Base-by-base conservation (phyloP, 805 yeast species). In the Ascoidea rubescens region DNA sequence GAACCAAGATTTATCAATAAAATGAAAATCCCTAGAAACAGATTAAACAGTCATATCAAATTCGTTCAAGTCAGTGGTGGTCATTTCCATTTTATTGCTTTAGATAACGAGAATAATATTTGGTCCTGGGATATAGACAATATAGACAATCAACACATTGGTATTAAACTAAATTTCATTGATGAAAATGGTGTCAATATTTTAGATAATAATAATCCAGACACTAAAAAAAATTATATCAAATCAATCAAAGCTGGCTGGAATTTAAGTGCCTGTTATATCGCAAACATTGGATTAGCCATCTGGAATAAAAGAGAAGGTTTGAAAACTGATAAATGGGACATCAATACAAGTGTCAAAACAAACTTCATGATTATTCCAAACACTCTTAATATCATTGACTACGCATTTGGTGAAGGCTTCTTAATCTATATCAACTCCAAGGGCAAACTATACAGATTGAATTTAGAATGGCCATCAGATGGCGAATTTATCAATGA, bases 211-310 rank as follows among this genome's bases (percentile, higher is more conserved):
- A 57, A 5, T 54, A 55, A 43, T 48, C 48, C 31, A 37, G 46
- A 52, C 48, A 47, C 55, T 4, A 54, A 57, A 2, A 56, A 59
- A 0, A 60, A 65, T 37, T 68, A 70, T 8, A 70, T 77, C 8
- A 52, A 69, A 31, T 75, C 73, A 56, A 72, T 80, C 7, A 70
- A 71, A 10, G 82, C 87, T 16, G 93, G 91, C 0, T 84, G 91
- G 91, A 73, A 75, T 53, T 63, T 73, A 14, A 75, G 78, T 50
- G 76, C 78, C 46, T 77, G 77, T 21, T 68, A 71, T 49, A 64
- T 80, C 2, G 67, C 67, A 17, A 65, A 66, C 5, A 66, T 73
- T 48, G 88, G 90, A 0, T 62, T 85, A 31, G 71, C 81, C 0
- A 70, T 77, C 16, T 83, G 90, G 90, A 70, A 67, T 47, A 51